Base-by-base conservation (phyloP, 441 rosid genomes). In the Erodium trifolium region DNA sequence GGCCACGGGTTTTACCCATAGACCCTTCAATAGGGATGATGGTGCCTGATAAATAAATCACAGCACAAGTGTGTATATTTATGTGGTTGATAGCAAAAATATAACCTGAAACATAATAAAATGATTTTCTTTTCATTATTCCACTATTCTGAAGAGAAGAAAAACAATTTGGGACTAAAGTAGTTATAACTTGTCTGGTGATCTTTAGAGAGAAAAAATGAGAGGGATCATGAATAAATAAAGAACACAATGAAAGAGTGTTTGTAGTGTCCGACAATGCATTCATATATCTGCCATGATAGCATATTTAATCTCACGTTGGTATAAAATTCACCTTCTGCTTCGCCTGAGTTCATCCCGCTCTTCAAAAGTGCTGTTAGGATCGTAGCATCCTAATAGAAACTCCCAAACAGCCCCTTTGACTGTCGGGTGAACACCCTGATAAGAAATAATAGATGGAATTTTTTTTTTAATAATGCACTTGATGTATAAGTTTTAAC, bases 361-460 rank as follows among this genome's bases (percentile, higher is more conserved):
- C 65, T 91, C 93, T 39, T 88, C 90, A 65, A 80, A 85, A 17
- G 91, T 88, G 76, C 95, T 88, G 80, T 82, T 83, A 10, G 99
- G 99, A 85, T 91, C 93, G 77, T 76, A 93, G 77, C 96, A 87
- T 63, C 99, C 99, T 77, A 93, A 75, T 76, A 93, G 67, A 80
- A 91, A 91, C 87, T 93, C 99, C 97, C 96, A 93, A 18, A 88
- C 97, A 45, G 74, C 75, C 57, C 93, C 96, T 83, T 86, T 91
- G 75, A 93, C 84, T 17, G 93, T 79, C 66, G 99, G 99, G 75
- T 91, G 99, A 76, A 93, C 81, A 35, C 99, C 99, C 99, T 91
- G 73, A 81, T 66, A 63, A 68, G 73, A 78, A 66, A 65, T 67
- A 67, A 72, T 63, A 67, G 16, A 5, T 16, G 17, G n/a, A 13